Percentiles rank a stretch among this genome's conserved stretches.
Evolutionary conservation across 805 yeast genomes (phyloP).

Genomic region (Metschnikowia vanudenii): DNA sequence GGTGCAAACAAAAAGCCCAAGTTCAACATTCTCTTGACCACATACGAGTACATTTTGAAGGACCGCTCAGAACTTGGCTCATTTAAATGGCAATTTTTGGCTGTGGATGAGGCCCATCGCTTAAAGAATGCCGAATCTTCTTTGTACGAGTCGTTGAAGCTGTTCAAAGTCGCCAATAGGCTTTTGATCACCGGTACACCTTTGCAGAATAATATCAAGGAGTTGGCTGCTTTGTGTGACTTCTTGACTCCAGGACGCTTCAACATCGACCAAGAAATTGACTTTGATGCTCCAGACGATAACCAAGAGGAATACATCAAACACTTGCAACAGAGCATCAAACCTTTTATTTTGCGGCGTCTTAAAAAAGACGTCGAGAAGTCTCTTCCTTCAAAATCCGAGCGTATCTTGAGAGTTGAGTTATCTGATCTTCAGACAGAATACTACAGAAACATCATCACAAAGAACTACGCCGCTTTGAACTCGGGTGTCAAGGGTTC

Average conservation of each 20-base stretch:
- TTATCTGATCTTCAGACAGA: slow-evolving; percentile 93
- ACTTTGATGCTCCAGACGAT: slow-evolving; percentile 83
- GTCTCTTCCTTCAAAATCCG: slow-evolving; percentile 92
- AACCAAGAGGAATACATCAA: slow-evolving; percentile 88
- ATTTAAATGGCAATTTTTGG: slow-evolving; percentile 92
- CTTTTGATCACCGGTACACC: slow-evolving; percentile 97
- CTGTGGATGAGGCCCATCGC: slow-evolving; percentile 98
- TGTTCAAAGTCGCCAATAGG: slow-evolving; percentile 80
- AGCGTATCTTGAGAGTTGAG: slow-evolving; percentile 92
- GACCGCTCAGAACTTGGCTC: slow-evolving; percentile 79
- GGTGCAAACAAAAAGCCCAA: slow-evolving; percentile 65
- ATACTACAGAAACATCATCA: slow-evolving; percentile 88
- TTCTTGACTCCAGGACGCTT: slow-evolving; percentile 95
- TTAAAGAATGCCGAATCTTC: slow-evolving; percentile 93
- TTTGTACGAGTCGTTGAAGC: slow-evolving; percentile 79
- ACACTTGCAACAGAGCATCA: slow-evolving; percentile 76
- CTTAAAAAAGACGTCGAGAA: slow-evolving; percentile 97
- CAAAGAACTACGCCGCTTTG: slow-evolving; percentile 88
- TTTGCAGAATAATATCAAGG: slow-evolving; percentile 91
- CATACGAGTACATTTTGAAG: slow-evolving; percentile 93
- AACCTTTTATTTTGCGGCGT: slow-evolving; percentile 90
- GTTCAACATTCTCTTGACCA: slow-evolving; percentile 88
- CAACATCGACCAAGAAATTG: slow-evolving; percentile 89
- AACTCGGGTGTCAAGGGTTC: slow-evolving; percentile 72
- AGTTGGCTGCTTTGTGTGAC: slow-evolving; percentile 90